A percentile compares a stretch with the other conserved stretches of the same genome.
These are phyloP conservation scores for Fusarium sp. DNA, from an alignment of 2,329 filamentous ascomycete species.

Conservation along the genomic window DNA sequence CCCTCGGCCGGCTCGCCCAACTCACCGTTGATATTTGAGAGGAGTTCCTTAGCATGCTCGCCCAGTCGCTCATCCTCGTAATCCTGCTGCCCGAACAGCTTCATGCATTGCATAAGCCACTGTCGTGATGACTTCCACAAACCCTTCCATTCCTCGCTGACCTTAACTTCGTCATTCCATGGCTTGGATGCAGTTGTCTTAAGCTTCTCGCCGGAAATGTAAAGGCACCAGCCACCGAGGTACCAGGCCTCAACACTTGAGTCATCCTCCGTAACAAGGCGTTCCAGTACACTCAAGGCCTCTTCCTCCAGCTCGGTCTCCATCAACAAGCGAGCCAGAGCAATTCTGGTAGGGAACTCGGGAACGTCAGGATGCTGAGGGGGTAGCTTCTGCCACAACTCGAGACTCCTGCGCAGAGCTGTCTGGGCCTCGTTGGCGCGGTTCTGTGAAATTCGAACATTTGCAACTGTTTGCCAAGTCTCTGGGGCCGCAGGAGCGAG, in stretches of 20 bases:
- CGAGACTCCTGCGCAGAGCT: constrained; percentile 83
- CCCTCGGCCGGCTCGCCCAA: constrained; percentile 71
- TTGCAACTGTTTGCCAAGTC: constrained; percentile 95
- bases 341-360: constrained; percentile 88
- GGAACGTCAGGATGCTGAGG: constrained; percentile 80
- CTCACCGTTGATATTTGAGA: constrained; percentile 72
- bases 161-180: constrained; percentile 44
- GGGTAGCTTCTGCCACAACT: constrained; percentile 84
- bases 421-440: constrained; percentile 82
- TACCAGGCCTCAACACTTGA: constrained; percentile 97
- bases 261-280: constrained; percentile 89
- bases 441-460: constrained; percentile 90
- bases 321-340: constrained; percentile 86
- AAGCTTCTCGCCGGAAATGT: constrained; percentile 80
- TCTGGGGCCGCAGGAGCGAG: constrained; percentile 85
- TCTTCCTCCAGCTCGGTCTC: constrained; percentile 89
- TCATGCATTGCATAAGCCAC: constrained; percentile 85
- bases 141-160: constrained; percentile 67
- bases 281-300: constrained; percentile 86
- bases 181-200: constrained; percentile 55
- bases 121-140: constrained; percentile 81
- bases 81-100: constrained; percentile 81
- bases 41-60: constrained; percentile 80
- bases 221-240: constrained; percentile 92
- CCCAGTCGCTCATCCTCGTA: constrained; percentile 88